Percentiles rank a stretch among this genome's conserved stretches.
Conservation (phyloP, 2,329 filamentous ascomycete species). For the Sporothrix globosa region DNA sequence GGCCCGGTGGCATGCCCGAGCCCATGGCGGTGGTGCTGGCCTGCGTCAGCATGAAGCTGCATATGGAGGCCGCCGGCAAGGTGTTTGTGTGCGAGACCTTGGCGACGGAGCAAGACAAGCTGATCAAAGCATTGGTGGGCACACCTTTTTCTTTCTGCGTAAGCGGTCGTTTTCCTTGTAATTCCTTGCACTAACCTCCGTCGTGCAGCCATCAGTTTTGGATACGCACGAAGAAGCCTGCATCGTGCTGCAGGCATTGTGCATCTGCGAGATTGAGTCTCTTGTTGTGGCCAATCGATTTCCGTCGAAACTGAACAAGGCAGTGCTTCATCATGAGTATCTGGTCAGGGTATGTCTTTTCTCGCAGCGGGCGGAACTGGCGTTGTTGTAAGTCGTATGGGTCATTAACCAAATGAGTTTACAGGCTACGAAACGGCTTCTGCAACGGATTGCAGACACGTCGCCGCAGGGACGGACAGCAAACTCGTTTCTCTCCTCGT, state of each 20-base stretch:
- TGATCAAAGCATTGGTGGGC: background rate
- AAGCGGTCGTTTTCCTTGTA: background rate
- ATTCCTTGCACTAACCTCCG: background rate
- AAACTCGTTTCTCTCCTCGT: background rate
- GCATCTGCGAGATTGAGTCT: background rate
- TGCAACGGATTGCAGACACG: background rate
- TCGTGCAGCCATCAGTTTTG: background rate
- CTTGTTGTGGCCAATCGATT: background rate
- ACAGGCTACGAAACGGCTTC: background rate
- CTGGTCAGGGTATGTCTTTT: background rate
- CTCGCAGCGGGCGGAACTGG: too few species aligned
- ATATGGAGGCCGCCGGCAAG: background rate
- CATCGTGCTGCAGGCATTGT: background rate
- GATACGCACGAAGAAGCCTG: background rate
- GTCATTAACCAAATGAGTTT: too few species aligned
- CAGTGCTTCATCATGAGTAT: constrained; percentile 10
- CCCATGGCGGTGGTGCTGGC: background rate
- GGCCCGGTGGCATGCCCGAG: background rate
- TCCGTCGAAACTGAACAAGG: background rate
- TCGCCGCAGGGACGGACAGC: background rate
- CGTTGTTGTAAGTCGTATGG: too few species aligned
- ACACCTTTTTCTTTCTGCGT: too few species aligned
- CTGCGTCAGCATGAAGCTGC: constrained; percentile 10
- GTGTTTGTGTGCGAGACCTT: constrained; percentile 3
- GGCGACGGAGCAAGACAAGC: background rate